Conservation (phyloP, 257 asterid species). For the Parsonsia alboflavescens region DNA sequence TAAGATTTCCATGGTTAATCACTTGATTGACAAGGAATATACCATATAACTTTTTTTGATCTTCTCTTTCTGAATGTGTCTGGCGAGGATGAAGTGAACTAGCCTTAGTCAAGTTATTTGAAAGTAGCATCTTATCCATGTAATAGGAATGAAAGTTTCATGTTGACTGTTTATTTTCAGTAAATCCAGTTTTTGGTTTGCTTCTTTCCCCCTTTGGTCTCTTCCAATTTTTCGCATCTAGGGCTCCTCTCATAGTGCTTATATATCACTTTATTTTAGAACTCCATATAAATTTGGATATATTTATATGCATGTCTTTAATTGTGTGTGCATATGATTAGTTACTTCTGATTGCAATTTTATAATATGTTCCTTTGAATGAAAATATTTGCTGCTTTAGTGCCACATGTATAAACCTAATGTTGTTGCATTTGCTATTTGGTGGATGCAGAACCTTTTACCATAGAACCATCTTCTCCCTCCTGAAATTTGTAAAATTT, state of each 20-base stretch:
- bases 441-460: background rate
- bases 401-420: background rate
- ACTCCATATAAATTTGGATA: no score
- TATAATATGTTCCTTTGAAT: background rate
- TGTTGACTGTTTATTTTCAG: background rate
- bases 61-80: background rate
- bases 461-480: background rate
- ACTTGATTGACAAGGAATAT: background rate
- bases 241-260: no score
- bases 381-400: background rate
- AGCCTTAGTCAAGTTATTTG: background rate
- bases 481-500: background rate
- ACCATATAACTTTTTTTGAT: background rate
- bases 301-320: no score
- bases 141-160: background rate
- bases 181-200: background rate
- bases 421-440: background rate
- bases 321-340: no score
- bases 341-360: background rate
- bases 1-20: background rate
- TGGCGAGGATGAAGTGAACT: background rate
- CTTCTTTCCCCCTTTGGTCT: background rate
- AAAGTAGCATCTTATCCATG: background rate
- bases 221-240: background rate
- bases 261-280: no score